Evolutionary conservation across 371 early-diverging fungal genomes (phyloP), one percentile per base, ranked within the genome.

Genomic region (Thermomucor indicae-seudaticae): DNA sequence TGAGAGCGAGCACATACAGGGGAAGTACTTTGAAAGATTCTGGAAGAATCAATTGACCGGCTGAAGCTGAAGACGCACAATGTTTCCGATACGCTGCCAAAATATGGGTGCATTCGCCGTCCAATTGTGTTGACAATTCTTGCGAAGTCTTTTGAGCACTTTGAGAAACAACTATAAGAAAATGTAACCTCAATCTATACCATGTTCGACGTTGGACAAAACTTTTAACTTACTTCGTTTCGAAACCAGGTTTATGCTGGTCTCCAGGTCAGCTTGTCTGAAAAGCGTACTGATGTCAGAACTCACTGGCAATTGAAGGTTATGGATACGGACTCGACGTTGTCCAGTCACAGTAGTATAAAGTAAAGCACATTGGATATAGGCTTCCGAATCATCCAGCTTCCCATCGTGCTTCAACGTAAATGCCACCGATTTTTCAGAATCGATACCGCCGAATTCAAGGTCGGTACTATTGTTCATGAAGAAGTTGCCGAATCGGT

Each of bases 1-100:
- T 80, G 47, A 98, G 48, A 12, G 47, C 52, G 8, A 55, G 48
- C 6, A 43, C 41, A 75, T 89, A 94, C 30, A 97, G 70, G n/a
- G 98, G 98, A 47, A 90, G 80, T 50, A 95, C 72, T 69, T 98
- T 98, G 74, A 89, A 93, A 0, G 92, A 83, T 63, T 98, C 98
- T 11, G 98, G 97, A 40, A 98, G 70, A 49, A 98, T 96, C 6
- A 98, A 79, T 74, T 97, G 97, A 22, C 95, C 95, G 6, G 94
- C 83, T 1, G 92, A 80, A 10, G 91, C 90, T 4, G 88, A 78
- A 4, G 91, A 72, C 10, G 97, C 95, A 57, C 93, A 93, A 65
- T 94, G 84, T 46, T 86, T 88, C 41, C 98, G 90, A 60, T 98
- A 98, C 0, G 96, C 82, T 16, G 93, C 78, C 40, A 97, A 67